Conservation (phyloP, 768 basidiomycete species). For the Macrolepiota dolichaula region DNA sequence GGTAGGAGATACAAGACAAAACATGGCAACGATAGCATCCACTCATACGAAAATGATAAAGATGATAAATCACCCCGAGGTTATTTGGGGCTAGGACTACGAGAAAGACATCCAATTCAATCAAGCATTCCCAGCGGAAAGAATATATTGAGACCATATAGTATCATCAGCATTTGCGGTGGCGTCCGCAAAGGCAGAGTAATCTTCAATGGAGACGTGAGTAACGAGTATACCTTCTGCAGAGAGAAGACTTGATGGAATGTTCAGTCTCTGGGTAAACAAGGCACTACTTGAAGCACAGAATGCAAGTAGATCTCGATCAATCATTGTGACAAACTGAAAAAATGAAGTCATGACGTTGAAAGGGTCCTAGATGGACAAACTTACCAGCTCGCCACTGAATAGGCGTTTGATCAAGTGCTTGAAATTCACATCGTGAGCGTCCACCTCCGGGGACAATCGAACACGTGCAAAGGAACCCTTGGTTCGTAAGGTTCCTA, state of each 20-base stretch:
- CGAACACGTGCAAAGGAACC: constrained; percentile 48
- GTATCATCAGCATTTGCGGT: constrained; percentile 37
- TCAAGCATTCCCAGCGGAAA: neutral
- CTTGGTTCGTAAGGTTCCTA: constrained; percentile 49
- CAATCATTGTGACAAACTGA: constrained; percentile 58
- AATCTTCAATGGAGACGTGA: constrained; percentile 55
- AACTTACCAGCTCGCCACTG: constrained; percentile 50
- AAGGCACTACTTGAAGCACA: constrained; percentile 49
- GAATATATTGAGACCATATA: constrained; percentile 33
- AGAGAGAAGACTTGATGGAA: constrained; percentile 43
- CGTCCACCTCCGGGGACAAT: constrained; percentile 33
- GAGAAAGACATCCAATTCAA: neutral
- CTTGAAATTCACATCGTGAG: constrained; percentile 44
- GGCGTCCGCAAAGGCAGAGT: constrained; percentile 56
- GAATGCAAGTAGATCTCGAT: constrained; percentile 51
- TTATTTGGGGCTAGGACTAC: neutral
- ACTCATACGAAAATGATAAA: neutral
- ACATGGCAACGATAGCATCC: neutral
- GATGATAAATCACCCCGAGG: neutral
- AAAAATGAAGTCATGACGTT: neutral
- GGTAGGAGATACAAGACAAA: neutral
- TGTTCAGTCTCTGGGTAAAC: constrained; percentile 46
- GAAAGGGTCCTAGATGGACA: neutral
- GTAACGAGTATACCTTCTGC: constrained; percentile 46
- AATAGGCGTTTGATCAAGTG: constrained; percentile 47